These are phyloP conservation scores for Fagopyrum esculentum DNA, from an alignment of 148 eudicot genomes.

Conservation along the genomic window DNA sequence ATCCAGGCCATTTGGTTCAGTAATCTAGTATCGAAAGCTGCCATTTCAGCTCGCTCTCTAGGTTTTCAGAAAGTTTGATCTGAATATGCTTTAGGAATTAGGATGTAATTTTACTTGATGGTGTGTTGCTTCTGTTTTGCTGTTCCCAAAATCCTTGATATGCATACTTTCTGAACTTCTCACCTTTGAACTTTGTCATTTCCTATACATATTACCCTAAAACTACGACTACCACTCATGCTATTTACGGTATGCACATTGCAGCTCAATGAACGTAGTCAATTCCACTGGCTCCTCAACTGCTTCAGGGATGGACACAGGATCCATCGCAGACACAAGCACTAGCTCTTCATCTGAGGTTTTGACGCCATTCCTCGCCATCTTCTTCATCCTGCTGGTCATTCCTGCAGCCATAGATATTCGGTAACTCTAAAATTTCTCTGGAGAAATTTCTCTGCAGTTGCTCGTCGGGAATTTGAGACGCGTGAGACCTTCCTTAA, in stretches of 20 bases:
- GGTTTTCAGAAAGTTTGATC: neutral
- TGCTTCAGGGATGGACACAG: constrained; percentile 3
- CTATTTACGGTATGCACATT: neutral
- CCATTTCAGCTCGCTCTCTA: neutral
- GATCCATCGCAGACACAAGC: constrained; percentile 6
- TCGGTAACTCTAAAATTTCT: neutral
- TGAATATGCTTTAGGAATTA: neutral
- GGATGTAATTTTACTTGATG: neutral
- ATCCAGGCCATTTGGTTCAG: neutral
- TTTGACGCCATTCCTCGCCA: neutral
- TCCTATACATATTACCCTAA: neutral
- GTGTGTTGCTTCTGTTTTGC: too few relatives aligned
- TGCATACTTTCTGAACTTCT: neutral
- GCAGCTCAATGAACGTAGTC: constrained; percentile 3
- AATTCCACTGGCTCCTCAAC: neutral
- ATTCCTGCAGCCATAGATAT: neutral
- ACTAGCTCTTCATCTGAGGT: neutral
- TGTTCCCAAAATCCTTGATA: neutral
- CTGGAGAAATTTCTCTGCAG: neutral
- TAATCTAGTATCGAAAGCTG: neutral
- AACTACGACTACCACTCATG: neutral
- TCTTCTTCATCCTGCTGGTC: neutral
- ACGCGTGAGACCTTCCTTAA: too few relatives aligned
- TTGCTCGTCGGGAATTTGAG: neutral
- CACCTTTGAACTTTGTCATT: neutral